A percentile compares a stretch with the other conserved stretches of the same genome.
These are phyloP conservation scores for Fragaria vesca DNA, from an alignment of 306 rosid species.

Conservation along the genomic window DNA sequence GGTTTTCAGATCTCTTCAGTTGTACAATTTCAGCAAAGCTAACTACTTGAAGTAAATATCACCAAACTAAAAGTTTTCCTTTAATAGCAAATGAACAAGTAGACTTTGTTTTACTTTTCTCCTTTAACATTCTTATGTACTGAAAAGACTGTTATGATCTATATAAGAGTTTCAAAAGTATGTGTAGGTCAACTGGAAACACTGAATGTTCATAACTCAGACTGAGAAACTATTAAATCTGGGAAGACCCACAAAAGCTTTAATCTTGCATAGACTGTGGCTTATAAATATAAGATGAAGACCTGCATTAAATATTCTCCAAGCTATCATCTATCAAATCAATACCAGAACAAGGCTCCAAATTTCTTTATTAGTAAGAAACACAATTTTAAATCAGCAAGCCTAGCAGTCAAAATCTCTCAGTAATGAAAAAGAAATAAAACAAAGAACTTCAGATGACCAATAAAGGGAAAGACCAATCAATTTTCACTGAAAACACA, in stretches of 20 bases:
- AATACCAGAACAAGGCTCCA: slow-evolving; percentile 4
- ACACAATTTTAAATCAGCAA: background rate
- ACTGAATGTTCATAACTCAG: background rate
- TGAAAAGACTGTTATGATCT: background rate
- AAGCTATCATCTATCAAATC: slow-evolving; percentile 9
- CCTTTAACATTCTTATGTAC: background rate
- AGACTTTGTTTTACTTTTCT: background rate
- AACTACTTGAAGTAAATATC: background rate
- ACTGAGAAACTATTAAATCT: background rate
- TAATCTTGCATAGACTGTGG: background rate
- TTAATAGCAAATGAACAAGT: background rate
- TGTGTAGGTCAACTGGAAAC: background rate
- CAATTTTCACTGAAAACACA: background rate
- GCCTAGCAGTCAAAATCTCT: slow-evolving; percentile 4
- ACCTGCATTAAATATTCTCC: background rate
- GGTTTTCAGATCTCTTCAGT: background rate
- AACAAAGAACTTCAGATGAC: background rate
- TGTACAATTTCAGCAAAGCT: background rate
- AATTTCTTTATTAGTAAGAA: background rate
- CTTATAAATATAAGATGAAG: background rate
- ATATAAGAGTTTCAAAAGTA: background rate
- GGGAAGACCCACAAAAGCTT: background rate
- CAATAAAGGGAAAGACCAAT: background rate
- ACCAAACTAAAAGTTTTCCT: background rate
- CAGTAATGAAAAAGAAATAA: background rate